Evolutionary conservation across 2,329 filamentous ascomycete genomes (phyloP), one percentile per base, ranked within the genome.

Genomic region (Arthrobotrys sinensis): DNA sequence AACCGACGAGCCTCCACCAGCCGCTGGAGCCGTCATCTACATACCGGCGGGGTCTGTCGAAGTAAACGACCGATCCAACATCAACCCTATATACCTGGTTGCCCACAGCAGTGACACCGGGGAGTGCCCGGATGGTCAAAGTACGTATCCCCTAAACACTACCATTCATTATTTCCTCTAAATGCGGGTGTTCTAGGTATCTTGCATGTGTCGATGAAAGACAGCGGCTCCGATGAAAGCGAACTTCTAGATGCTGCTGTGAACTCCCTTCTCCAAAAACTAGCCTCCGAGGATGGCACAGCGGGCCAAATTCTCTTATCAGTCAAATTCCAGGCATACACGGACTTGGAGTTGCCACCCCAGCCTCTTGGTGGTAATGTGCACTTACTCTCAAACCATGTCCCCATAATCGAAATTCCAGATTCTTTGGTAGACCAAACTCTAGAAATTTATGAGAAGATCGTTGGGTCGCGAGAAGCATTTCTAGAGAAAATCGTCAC

Each of bases 41-140:
- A 80, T 81, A n/a, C 81, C 85, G 36, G 79, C 80, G 34, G 80
- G n/a, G 1, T 64, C 53, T 8, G 24, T 79, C 45, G 34, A 64
- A 80, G 52, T 82, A 73, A 36, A 83, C 80, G 71, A 80, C 10
- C 70, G 64, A 5, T 12, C 80, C 16, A 80, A 83, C 64, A 80
- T 80, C 10, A 83, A 87, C 53, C 88, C 89, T 12, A 86, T 91
- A 5, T 88, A 90, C 80, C 84, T 91, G 16, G 84, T 93, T 81
- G 88, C 91, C 43, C 95, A 98, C 84, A 96, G 94, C 2, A 93
- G 91, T 83, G 94, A 97, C 75, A 95, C 94, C 48, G 94, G 94
- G 79, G 95, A 98, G 86, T 98, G 96, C 84, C 94, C 95, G 28
- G 80, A 85, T 80, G 90, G 91, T 85, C 94, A 98, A 90, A 91